These are phyloP conservation scores for Amyloporia xantha DNA, from an alignment of 768 basidiomycete genomes.

Conservation along the genomic window DNA sequence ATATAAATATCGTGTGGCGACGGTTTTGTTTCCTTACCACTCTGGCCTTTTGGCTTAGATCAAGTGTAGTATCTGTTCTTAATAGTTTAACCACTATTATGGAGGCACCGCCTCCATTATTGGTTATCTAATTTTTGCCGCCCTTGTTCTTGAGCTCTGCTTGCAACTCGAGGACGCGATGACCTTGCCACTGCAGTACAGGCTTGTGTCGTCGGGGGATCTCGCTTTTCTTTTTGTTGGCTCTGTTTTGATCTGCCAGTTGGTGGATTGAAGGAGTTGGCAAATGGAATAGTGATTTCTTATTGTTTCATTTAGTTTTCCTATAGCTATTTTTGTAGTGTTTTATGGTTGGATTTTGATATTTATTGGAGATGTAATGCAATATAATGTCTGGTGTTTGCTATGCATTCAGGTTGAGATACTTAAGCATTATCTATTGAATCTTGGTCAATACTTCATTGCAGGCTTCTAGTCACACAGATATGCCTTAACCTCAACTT, in stretches of 20 bases:
- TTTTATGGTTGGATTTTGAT: too few relatives aligned
- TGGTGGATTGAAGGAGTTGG: background rate
- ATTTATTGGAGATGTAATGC: too few relatives aligned
- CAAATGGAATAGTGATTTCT: slow-evolving; percentile 4
- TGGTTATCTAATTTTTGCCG: slow-evolving; percentile 29
- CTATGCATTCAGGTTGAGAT: too few relatives aligned
- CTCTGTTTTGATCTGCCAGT: background rate
- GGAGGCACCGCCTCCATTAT: slow-evolving; percentile 30
- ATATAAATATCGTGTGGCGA: background rate
- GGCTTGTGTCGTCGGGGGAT: slow-evolving; percentile 29
- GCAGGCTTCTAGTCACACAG: too few relatives aligned
- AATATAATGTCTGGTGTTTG: too few relatives aligned
- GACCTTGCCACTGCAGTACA: slow-evolving; percentile 26
- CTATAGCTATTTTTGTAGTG: background rate
- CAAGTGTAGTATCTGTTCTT: slow-evolving; percentile 77
- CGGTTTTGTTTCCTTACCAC: slow-evolving; percentile 29
- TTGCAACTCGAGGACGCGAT: slow-evolving; percentile 25
- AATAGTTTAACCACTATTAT: slow-evolving; percentile 41
- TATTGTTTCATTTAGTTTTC: too few relatives aligned
- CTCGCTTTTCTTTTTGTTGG: slow-evolving; percentile 9
- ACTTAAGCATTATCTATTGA: too few relatives aligned
- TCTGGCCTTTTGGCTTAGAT: slow-evolving; percentile 69
- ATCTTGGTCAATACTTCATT: too few relatives aligned
- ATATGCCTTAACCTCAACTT: too few relatives aligned
- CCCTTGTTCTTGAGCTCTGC: slow-evolving; percentile 25